Evolutionary conservation across 345 rosid genomes (phyloP).

Genomic region (Zanthoxylum bungeanum): DNA sequence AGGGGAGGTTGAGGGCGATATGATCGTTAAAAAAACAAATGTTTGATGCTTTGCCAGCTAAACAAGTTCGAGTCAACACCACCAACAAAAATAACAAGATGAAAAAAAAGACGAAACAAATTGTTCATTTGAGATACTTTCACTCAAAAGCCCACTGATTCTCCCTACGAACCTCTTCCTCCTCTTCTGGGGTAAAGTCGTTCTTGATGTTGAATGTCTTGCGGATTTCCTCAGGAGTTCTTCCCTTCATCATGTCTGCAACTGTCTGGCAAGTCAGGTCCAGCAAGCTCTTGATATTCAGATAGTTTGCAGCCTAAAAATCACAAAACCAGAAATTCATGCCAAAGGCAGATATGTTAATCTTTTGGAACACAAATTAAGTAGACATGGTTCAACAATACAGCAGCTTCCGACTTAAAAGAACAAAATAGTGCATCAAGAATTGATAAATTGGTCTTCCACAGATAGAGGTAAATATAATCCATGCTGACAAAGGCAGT

Average conservation of each 20-base stretch:
- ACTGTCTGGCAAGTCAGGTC: conserved; percentile 68
- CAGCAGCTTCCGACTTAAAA: too few species aligned
- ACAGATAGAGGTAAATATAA: neutral
- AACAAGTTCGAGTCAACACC: neutral
- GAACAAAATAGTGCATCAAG: neutral
- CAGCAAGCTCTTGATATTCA: conserved; percentile 63
- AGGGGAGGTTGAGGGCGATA: neutral
- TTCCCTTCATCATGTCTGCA: conserved; percentile 68
- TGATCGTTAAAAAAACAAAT: neutral
- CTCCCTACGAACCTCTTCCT: conserved; percentile 59
- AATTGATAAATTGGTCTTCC: neutral
- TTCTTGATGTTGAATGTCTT: too few species aligned
- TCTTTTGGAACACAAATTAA: neutral
- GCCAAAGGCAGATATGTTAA: neutral
- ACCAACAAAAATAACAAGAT: neutral
- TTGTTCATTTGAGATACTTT: conserved; percentile 12
- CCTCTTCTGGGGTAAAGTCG: too few species aligned
- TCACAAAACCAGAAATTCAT: neutral
- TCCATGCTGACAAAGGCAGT: too few species aligned
- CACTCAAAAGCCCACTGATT: conserved; percentile 81
- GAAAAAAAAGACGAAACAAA: neutral
- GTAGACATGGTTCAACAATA: neutral
- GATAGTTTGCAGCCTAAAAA: conserved; percentile 67
- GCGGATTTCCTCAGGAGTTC: conserved; percentile 62
- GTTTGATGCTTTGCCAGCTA: neutral